phyloP scores from a whole-genome alignment of 2,329 filamentous ascomycete species.

The Lecanicillium sp. region DNA sequence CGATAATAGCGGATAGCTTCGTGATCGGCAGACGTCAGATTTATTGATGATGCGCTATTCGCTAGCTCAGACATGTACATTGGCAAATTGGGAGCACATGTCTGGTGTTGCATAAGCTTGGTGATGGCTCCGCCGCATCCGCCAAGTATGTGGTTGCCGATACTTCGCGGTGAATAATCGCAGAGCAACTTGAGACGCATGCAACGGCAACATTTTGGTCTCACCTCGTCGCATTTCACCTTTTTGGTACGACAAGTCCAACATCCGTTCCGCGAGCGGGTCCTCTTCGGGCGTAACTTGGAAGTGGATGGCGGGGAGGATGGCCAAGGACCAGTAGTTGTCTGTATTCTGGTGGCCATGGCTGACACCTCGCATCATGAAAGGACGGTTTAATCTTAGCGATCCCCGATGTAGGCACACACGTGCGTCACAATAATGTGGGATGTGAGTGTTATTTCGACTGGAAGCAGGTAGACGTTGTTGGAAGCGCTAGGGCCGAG shows the following conservation, averaged over 20 bases:
- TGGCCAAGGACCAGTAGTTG: no score
- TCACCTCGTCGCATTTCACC: slow-evolving; percentile 22
- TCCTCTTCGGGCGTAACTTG: no score
- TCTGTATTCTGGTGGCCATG: no score
- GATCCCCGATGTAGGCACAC: no score
- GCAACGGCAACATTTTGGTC: slow-evolving; percentile 19
- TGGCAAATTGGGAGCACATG: background rate
- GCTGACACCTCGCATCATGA: no score
- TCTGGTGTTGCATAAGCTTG: slow-evolving; percentile 1
- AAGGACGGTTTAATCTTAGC: no score
- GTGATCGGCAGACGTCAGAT: slow-evolving; percentile 21
- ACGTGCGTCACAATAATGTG: no score
- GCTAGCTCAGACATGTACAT: slow-evolving; percentile 8
- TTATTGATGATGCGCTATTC: slow-evolving; percentile 14
- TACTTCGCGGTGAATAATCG: slow-evolving; percentile 19
- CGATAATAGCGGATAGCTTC: slow-evolving; percentile 28
- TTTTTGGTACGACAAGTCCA: slow-evolving; percentile 23
- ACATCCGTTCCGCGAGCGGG: slow-evolving; percentile 15
- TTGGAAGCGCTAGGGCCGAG: no score
- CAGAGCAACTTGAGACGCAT: slow-evolving; percentile 17
- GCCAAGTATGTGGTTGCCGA: no score
- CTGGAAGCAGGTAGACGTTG: no score
- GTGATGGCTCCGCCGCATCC: slow-evolving; percentile 6
- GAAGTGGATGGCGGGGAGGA: no score
- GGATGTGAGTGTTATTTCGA: no score